Conservation (phyloP, 129 eudicot genomes). For the Flaveria bidentis region DNA sequence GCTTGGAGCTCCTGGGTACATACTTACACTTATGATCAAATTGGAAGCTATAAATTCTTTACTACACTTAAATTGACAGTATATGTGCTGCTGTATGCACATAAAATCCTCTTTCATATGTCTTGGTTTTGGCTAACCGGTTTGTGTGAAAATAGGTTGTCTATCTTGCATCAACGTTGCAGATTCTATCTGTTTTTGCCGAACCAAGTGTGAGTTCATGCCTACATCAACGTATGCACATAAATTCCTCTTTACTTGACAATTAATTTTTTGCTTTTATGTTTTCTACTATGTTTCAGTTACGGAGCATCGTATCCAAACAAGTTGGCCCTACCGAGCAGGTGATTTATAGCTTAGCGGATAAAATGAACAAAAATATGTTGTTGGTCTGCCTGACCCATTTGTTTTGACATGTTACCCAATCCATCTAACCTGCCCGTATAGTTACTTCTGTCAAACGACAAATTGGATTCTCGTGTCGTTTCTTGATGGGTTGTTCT, state of each 20-base stretch:
- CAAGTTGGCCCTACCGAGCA: slow-evolving; percentile 89
- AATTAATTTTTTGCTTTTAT: neutral
- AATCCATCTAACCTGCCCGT: neutral
- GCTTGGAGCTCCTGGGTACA: slow-evolving; percentile 90
- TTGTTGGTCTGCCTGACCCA: neutral
- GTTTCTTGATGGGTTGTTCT: slow-evolving; percentile 9
- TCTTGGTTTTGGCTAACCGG: slow-evolving; percentile 15
- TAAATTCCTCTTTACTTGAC: neutral
- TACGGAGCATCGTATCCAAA: slow-evolving; percentile 80
- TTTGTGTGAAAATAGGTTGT: slow-evolving; percentile 52
- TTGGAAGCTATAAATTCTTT: slow-evolving; percentile 1
- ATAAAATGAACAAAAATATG: neutral
- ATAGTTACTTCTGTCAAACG: neutral
- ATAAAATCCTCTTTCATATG: slow-evolving; percentile 1
- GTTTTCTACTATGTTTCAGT: slow-evolving; percentile 37
- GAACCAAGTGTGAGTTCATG: slow-evolving; percentile 68
- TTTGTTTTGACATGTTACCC: neutral
- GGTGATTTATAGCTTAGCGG: slow-evolving; percentile 34
- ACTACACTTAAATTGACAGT: neutral
- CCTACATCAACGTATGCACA: neutral
- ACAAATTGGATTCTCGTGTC: neutral
- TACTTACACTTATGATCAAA: slow-evolving; percentile 7
- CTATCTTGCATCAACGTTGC: slow-evolving; percentile 62
- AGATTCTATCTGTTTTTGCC: slow-evolving; percentile 53
- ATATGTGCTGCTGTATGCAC: neutral